These are phyloP conservation scores for Clavispora vitiphila DNA, from an alignment of 805 yeast genomes.

Conservation along the genomic window DNA sequence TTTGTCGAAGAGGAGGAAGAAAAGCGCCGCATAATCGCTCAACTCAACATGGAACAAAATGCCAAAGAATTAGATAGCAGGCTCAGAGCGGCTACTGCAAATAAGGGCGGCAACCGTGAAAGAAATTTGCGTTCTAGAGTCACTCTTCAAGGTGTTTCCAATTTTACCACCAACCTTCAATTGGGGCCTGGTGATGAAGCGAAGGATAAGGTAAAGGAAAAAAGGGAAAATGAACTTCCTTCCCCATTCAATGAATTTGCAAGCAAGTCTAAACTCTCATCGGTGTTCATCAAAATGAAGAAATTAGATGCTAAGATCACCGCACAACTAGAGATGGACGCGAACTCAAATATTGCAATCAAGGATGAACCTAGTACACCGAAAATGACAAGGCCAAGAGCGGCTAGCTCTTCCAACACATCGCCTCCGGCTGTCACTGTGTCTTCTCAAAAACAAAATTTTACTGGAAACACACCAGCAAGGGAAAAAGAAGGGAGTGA, in stretches of 20 bases:
- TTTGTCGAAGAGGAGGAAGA: constrained; percentile 3
- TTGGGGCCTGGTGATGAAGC: constrained; percentile 1
- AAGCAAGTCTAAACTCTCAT: constrained; percentile 15
- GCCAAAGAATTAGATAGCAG: constrained; percentile 10
- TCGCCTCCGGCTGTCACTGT: no score
- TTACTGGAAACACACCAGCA: no score
- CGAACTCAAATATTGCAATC: neutral
- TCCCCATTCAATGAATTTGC: constrained; percentile 11
- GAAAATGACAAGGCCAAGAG: neutral
- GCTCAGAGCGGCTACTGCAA: constrained; percentile 10
- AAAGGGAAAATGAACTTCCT: constrained; percentile 10
- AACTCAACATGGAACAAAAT: constrained; percentile 4
- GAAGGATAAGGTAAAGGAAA: constrained; percentile 7
- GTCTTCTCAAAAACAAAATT: neutral
- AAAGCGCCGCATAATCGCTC: constrained; percentile 3
- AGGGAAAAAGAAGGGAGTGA: no score
- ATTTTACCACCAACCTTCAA: constrained; percentile 10
- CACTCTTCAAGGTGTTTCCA: constrained; percentile 6
- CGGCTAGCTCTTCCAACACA: no score
- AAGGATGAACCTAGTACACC: constrained; percentile 6
- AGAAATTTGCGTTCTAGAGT: constrained; percentile 13
- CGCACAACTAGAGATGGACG: constrained; percentile 1
- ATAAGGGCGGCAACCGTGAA: neutral
- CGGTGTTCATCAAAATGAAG: constrained; percentile 19
- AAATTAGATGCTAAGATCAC: constrained; percentile 17